Evolutionary conservation across 345 rosid genomes (phyloP).

Genomic region (Lumnitzera littorea): DNA sequence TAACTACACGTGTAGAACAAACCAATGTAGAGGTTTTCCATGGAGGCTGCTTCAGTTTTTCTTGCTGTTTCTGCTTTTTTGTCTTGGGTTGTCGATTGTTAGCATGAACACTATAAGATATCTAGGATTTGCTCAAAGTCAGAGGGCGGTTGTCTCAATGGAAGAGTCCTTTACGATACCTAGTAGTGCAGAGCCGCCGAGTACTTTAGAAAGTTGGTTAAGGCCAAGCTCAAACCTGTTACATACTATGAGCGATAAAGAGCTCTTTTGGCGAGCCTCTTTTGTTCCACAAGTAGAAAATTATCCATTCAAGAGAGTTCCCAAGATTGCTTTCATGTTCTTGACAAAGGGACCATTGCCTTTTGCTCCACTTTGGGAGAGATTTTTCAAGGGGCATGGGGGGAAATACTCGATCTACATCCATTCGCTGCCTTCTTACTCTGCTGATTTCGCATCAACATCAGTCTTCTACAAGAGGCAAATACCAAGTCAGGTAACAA

Average conservation of each 20-base stretch:
- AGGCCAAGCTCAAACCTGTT: conserved; percentile 44
- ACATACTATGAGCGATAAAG: conserved; percentile 69
- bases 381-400: conserved; percentile 64
- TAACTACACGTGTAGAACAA: conserved; percentile 19
- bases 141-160: conserved; percentile 10
- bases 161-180: conserved; percentile 26
- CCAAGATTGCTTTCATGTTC: conserved; percentile 94
- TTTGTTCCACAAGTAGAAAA: conserved; percentile 41
- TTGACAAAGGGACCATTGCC: conserved; percentile 84
- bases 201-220: conserved; percentile 32
- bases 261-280: conserved; percentile 85
- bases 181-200: conserved; percentile 19
- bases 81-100: conserved; percentile 43
- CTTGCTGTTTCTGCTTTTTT: conserved; percentile 36
- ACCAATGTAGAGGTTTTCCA: conserved; percentile 29
- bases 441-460: conserved; percentile 30
- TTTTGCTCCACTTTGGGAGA: conserved; percentile 87
- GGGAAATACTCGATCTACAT: conserved; percentile 63
- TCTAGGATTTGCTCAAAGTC: conserved; percentile 20
- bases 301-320: conserved; percentile 64
- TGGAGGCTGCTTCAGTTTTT: conserved; percentile 32
- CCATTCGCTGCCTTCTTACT: conserved; percentile 64
- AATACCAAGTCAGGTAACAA: conserved; percentile 85
- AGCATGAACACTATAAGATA: conserved; percentile 37
- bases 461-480: conserved; percentile 72